Evolutionary conservation across 2,329 filamentous ascomycete genomes (phyloP).

Genomic region (Chrysoporthe cubensis): DNA sequence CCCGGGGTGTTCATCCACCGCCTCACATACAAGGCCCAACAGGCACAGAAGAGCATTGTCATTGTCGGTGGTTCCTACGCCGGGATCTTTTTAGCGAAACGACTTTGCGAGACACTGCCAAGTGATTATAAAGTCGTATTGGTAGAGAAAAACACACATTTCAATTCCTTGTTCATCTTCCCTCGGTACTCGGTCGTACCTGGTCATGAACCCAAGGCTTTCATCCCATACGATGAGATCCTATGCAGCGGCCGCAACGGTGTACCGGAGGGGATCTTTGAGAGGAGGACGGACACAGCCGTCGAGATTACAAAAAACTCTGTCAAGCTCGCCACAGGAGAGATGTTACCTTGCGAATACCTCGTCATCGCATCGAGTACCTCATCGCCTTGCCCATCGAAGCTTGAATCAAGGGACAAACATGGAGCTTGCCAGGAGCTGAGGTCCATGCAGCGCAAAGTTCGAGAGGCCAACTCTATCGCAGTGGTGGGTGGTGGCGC

Average conservation of each 20-base stretch:
- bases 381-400: conserved; percentile 50
- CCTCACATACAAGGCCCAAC: neutral
- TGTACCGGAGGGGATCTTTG: conserved; percentile 35
- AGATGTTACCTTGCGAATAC: conserved; percentile 56
- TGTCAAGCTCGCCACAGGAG: conserved; percentile 47
- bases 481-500: conserved; percentile 63
- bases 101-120: conserved; percentile 54
- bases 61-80: conserved; percentile 63
- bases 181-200: conserved; percentile 61
- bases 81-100: conserved; percentile 51
- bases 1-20: conserved; percentile 2
- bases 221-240: conserved; percentile 60
- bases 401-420: conserved; percentile 49
- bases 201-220: conserved; percentile 62
- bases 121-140: conserved; percentile 56
- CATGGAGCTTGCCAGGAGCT: conserved; percentile 48
- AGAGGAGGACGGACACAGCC: conserved; percentile 39
- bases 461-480: conserved; percentile 46
- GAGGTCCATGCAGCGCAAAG: conserved; percentile 48
- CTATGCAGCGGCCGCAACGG: conserved; percentile 34
- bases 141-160: conserved; percentile 63
- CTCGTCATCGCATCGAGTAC: conserved; percentile 63
- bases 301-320: conserved; percentile 40
- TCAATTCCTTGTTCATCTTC: conserved; percentile 64
- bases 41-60: conserved; percentile 50